A percentile compares a stretch with the other conserved stretches of the same genome.
These are phyloP conservation scores for Botrytis squamosa DNA, from an alignment of 2,329 filamentous ascomycete genomes.

Conservation along the genomic window DNA sequence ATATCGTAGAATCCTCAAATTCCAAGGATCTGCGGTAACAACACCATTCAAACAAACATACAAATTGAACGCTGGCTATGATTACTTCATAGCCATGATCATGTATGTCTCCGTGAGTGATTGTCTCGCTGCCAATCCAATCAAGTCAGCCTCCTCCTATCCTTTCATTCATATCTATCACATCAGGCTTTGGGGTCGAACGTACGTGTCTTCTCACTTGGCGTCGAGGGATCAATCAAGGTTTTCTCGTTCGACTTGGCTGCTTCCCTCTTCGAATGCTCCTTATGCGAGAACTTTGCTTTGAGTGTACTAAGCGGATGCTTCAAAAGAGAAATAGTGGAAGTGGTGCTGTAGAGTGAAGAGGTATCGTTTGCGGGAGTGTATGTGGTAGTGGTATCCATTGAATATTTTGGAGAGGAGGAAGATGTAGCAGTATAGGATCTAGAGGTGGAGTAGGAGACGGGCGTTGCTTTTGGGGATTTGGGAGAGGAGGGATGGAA, in stretches of 20 bases:
- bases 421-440: conserved; percentile 18
- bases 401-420: not conserved
- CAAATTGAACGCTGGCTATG: conserved; percentile 6
- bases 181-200: not conserved
- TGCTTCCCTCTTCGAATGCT: not conserved
- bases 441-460: conserved; percentile 22
- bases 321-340: conserved; percentile 33
- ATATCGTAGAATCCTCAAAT: not conserved
- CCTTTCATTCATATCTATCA: not conserved
- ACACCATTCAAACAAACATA: not conserved
- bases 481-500: conserved; percentile 35
- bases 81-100: conserved; percentile 25
- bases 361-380: conserved; percentile 24
- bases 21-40: not conserved
- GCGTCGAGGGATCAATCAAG: not conserved
- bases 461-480: conserved; percentile 7
- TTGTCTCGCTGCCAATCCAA: not conserved
- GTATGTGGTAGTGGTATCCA: conserved; percentile 2
- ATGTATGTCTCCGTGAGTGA: conserved; percentile 25
- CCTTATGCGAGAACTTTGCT: not conserved
- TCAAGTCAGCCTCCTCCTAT: not conserved
- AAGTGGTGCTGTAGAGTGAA: conserved; percentile 33
- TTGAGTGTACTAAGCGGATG: conserved; percentile 10
- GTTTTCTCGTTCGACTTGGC: not conserved
- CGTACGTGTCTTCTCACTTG: conserved; percentile 3